phyloP scores from a whole-genome alignment of 2,329 filamentous ascomycete genomes.

The Exophiala bonariae region DNA sequence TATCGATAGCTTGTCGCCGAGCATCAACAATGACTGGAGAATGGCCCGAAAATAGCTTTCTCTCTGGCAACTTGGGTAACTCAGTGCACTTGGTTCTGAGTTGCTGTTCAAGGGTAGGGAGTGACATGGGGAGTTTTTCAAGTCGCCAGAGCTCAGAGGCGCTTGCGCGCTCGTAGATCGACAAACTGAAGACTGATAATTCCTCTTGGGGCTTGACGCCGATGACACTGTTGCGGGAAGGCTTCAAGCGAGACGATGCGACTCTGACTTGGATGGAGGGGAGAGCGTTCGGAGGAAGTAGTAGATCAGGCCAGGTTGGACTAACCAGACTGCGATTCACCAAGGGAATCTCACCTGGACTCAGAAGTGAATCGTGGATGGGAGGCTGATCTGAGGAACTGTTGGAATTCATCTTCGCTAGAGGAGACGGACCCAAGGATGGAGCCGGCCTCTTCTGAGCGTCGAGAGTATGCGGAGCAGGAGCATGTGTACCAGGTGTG shows the following conservation, averaged over 20 bases:
- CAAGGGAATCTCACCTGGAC: slow-evolving; percentile 21
- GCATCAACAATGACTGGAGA: slow-evolving; percentile 92
- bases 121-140: slow-evolving; percentile 83
- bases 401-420: slow-evolving; percentile 19
- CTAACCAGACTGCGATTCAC: slow-evolving; percentile 78
- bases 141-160: slow-evolving; percentile 84
- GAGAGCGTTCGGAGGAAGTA: slow-evolving; percentile 85
- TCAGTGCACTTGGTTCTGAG: slow-evolving; percentile 74
- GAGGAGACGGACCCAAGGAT: slow-evolving; percentile 55
- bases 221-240: slow-evolving; percentile 81
- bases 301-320: slow-evolving; percentile 81
- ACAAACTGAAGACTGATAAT: slow-evolving; percentile 90
- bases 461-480: slow-evolving; percentile 11
- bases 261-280: slow-evolving; percentile 83
- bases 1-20: slow-evolving; percentile 74
- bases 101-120: slow-evolving; percentile 78
- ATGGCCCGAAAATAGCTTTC: slow-evolving; percentile 84
- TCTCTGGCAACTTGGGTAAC: slow-evolving; percentile 75
- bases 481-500: slow-evolving; percentile 52
- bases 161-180: slow-evolving; percentile 75
- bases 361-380: slow-evolving; percentile 19
- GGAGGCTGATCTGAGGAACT: slow-evolving; percentile 17
- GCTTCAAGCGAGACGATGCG: slow-evolving; percentile 91
- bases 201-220: slow-evolving; percentile 79
- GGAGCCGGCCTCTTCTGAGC: slow-evolving; percentile 7